Evolutionary conservation across 2,329 filamentous ascomycete species (phyloP).

Genomic region (Claviceps monticola): DNA sequence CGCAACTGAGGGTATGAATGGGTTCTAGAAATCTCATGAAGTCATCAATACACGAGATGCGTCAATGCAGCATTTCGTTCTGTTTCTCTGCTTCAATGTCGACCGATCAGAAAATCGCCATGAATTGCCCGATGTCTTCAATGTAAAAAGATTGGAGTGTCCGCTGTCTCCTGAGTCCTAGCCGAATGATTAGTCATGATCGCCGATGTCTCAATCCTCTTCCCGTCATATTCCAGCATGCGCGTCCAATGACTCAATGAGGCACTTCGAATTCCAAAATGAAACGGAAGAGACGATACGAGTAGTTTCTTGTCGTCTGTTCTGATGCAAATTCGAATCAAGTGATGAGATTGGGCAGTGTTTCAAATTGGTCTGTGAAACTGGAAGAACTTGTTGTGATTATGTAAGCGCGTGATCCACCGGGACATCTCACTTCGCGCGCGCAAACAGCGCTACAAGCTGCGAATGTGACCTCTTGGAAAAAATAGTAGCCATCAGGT

Average conservation of each 20-base stretch:
- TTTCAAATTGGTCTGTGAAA: neutral
- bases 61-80: neutral
- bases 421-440: conserved; percentile 8
- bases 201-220: neutral
- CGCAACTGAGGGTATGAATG: neutral
- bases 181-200: neutral
- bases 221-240: too few species aligned
- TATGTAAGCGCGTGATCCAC: conserved; percentile 1
- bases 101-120: too few species aligned
- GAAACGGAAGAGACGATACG: neutral
- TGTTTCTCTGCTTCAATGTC: neutral
- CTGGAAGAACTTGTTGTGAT: neutral
- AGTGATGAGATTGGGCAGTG: neutral
- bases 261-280: neutral
- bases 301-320: neutral
- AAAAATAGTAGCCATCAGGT: conserved; percentile 9
- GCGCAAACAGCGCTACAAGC: conserved; percentile 14
- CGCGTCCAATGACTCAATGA: neutral
- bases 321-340: neutral
- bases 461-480: conserved; percentile 12
- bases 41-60: neutral
- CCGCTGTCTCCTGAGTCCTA: too few species aligned
- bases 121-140: too few species aligned
- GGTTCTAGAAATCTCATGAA: neutral
- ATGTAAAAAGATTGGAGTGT: too few species aligned